These are phyloP conservation scores for Argentina anserina DNA, from an alignment of 306 rosid species.

Conservation along the genomic window DNA sequence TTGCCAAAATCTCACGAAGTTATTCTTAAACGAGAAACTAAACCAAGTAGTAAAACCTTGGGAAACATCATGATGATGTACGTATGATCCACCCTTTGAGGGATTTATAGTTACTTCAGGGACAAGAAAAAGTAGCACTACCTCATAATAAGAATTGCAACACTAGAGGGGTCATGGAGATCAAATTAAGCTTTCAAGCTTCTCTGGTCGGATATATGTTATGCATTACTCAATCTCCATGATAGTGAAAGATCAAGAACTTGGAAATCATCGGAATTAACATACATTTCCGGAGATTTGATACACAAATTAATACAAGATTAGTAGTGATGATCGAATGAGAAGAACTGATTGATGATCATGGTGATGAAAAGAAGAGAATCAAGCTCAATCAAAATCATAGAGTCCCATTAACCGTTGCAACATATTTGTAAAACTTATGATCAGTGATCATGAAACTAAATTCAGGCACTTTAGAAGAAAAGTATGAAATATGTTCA, in stretches of 20 bases:
- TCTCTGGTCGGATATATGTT: slow-evolving; percentile 7
- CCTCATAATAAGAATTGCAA: neutral
- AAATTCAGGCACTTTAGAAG: neutral
- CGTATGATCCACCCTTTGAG: slow-evolving; percentile 2
- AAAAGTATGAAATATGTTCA: slow-evolving; percentile 18
- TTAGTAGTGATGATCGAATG: neutral
- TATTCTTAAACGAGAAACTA: neutral
- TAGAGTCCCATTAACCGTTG: neutral
- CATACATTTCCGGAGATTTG: neutral
- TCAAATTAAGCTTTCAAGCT: neutral
- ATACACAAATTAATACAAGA: neutral
- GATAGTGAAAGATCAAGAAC: slow-evolving; percentile 5
- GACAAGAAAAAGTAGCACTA: neutral
- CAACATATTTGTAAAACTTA: slow-evolving; percentile 15
- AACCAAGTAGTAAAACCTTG: neutral
- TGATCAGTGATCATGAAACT: neutral
- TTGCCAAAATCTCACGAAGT: neutral
- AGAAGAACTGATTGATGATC: neutral
- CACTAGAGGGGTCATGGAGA: neutral
- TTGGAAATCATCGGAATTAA: slow-evolving; percentile 1
- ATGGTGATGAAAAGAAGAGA: neutral
- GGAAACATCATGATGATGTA: neutral
- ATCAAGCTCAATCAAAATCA: slow-evolving; percentile 5
- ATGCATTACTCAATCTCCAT: slow-evolving; percentile 7
- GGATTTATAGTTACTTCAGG: neutral